Evolutionary conservation across 345 rosid species (phyloP), one percentile per base, ranked within the genome.

Genomic region (Conringia planisiliqua): DNA sequence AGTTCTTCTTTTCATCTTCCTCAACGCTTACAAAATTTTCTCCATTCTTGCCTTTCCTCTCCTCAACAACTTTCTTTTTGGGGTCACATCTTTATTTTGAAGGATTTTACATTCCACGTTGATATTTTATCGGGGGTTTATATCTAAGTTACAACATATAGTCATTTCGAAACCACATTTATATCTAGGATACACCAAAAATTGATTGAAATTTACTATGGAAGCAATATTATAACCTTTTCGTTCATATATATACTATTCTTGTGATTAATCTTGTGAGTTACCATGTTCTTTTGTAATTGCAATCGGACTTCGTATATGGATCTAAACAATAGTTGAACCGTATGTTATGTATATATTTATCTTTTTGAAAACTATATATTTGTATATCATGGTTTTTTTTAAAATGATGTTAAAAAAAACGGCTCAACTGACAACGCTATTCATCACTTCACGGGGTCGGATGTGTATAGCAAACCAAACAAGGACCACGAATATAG

Each of bases 391-490:
- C n/a, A 58, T 30, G 24, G 9, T 46, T 47, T n/a, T 16, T n/a
- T n/a, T n/a, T n/a, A 20, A 54, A 54, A 29, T 3, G 57, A 42
- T 42, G 55, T 72, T 44, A 17, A 52, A 20, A 40, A 20, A 51
- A 66, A 51, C 42, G 65, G 64, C 78, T 68, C 78, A 75, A 75
- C 74, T 40, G 68, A 75, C 74, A 75, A 75, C 63, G 74, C 57
- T 51, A 68, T 75, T 68, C 63, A 61, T 61, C 69, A 60, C 39
- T 46, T 77, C 80, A 77, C 80, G 80, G 76, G 80, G 75, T 63
- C 75, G 71, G 72, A 70, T 64, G 42, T 70, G 65, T 33, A 54
- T 26, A 43, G 35, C 10, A 76, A 70, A 52, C 57, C 43, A 62
- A 70, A 51, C 68, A 40, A 50, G 71, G 76, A 70, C 80, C 75